Evolutionary conservation across 1,139 yeast species (phyloP).

Genomic region (Kazachstania sp.): DNA sequence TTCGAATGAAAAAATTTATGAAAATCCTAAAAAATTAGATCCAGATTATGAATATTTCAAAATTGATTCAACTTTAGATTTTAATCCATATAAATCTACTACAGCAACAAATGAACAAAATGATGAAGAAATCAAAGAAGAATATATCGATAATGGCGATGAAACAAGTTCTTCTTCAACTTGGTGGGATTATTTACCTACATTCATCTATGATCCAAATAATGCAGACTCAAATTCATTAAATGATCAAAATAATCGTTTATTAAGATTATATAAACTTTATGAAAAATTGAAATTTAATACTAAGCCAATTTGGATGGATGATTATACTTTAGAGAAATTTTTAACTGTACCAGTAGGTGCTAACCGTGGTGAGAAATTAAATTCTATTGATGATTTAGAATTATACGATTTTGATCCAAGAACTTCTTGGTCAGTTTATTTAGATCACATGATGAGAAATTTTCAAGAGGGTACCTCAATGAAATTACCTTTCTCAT

Average conservation of each 20-base stretch:
- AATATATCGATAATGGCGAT: background rate
- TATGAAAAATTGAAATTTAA: slow-evolving; percentile 10
- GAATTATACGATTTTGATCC: slow-evolving; percentile 17
- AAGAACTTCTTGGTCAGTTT: slow-evolving; percentile 13
- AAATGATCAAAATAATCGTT: background rate
- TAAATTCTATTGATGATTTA: slow-evolving; percentile 8
- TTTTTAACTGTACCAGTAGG: slow-evolving; percentile 12
- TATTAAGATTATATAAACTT: slow-evolving; percentile 3
- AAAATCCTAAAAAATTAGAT: slow-evolving; percentile 1
- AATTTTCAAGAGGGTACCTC: background rate
- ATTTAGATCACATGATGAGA: slow-evolving; percentile 5
- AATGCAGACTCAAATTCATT: background rate
- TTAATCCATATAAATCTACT: background rate
- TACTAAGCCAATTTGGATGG: slow-evolving; percentile 9
- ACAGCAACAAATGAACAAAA: no score
- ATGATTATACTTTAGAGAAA: slow-evolving; percentile 9
- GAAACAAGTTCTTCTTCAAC: background rate
- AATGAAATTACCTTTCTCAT: slow-evolving; percentile 12
- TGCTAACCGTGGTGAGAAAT: slow-evolving; percentile 7
- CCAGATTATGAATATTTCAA: slow-evolving; percentile 4
- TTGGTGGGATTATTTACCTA: slow-evolving; percentile 1
- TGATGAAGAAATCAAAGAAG: background rate
- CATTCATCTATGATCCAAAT: background rate
- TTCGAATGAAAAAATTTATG: background rate
- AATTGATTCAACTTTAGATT: background rate